phyloP scores from a whole-genome alignment of 2,329 filamentous ascomycete genomes.

The Penicillium sp. region DNA sequence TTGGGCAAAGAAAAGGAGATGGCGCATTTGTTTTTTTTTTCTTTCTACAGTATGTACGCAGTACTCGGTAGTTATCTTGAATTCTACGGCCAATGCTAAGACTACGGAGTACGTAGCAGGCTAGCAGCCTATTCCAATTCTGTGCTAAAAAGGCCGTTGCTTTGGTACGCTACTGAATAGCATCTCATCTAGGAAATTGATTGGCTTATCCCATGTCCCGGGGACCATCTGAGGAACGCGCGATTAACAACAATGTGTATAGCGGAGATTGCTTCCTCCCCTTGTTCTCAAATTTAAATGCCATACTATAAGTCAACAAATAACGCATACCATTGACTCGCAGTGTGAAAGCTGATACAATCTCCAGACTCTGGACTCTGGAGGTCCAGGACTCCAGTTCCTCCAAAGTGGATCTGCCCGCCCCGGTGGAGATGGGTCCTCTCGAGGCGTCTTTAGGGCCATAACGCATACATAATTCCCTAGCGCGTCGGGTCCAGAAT shows the following conservation, averaged over 20 bases:
- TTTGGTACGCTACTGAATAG: constrained; percentile 21
- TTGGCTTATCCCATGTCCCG: constrained; percentile 13
- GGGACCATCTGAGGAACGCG: constrained; percentile 8
- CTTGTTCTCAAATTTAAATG: background rate
- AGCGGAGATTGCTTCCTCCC: constrained; percentile 1
- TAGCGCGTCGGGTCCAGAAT: background rate
- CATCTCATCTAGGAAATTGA: constrained; percentile 7
- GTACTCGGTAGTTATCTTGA: background rate
- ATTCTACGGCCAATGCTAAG: too few species aligned
- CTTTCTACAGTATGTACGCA: too few species aligned
- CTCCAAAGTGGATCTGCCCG: constrained; percentile 17
- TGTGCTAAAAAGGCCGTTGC: constrained; percentile 9
- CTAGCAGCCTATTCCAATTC: too few species aligned
- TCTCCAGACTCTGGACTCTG: background rate
- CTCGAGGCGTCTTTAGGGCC: constrained; percentile 9
- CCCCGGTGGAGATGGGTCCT: constrained; percentile 15
- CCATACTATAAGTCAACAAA: background rate
- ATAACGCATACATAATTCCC: constrained; percentile 5
- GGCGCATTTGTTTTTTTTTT: constrained; percentile 6
- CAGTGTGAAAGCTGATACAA: background rate
- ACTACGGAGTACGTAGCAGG: too few species aligned
- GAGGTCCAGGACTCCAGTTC: constrained; percentile 9
- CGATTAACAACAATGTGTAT: constrained; percentile 1
- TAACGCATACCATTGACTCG: background rate
- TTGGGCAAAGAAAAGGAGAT: constrained; percentile 11